Base-by-base conservation (phyloP, 257 asterid species). In the Coffea eugenioides region DNA sequence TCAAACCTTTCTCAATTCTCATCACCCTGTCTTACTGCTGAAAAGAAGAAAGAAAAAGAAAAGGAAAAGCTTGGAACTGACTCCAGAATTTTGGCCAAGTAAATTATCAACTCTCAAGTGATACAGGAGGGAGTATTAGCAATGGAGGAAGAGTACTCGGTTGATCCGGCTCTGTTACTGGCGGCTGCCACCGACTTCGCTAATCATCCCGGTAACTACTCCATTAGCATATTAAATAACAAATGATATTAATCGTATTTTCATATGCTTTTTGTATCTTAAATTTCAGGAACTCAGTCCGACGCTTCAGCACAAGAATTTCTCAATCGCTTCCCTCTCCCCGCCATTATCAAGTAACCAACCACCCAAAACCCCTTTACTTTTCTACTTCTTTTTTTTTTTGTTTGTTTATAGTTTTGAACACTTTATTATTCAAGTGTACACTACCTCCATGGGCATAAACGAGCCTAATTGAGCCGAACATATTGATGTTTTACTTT, bases 131-230 rank as follows among this genome's bases (percentile, higher is more conserved):
- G 43, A 39, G 43, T 39, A 39, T 39, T 39, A 39, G 56, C 76
- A 34, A 94, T 94, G 98, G 93, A 82, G 66, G 95, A 92, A 88
- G 98, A 90, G 81, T 93, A 88, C 87, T 88, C 94, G 41, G 77
- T 87, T 83, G 97, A 93, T 84, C 97, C 97, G 31, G 84, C 91
- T 71, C 92, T 80, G 79, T 79, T 95, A 31, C 92, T 93, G 59
- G 87, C 83, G 81, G 99, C 98, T 64, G 92, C 97, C 82, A 80
- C 94, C 80, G 96, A 90, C 51, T 89, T 92, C 82, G 85, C 94
- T 77, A 75, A 69, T 69, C 80, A 89, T 61, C 90, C 88, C 25
- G 98, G 98, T 95, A 31, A 21, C 41, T 2, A 16, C 57, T 64
- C 80, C 57, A 10, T n/a, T 77, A 39, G 43, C 4, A 39, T 39